Base-by-base conservation (phyloP, 495 filamentous ascomycete species). In the Platismatia glauca region DNA sequence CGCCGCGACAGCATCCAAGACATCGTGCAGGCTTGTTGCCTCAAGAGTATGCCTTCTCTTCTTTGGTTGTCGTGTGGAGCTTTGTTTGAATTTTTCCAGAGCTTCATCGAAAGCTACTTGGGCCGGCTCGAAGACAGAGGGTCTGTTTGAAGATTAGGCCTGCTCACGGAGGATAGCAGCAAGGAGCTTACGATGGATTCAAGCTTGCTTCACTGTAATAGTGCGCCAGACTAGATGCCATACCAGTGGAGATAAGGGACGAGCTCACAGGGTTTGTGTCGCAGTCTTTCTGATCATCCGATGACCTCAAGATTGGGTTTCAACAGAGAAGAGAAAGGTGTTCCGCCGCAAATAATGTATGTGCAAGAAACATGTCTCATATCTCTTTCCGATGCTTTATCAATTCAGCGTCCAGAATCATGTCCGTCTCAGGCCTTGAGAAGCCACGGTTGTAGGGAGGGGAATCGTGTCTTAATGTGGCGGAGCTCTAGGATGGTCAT, bases 11-110 rank as follows among this genome's bases (percentile, higher is more conserved):
- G 41, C 43, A 16, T 46, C 31, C 24, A 41, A 20, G 13, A 63
- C 61, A 20, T 63, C 46, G 20, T 58, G 53, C 31, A 63, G 20
- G 38, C 24, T 33, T 29, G 55, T 27, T 24, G 52, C 55, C 12
- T 63, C 24, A 12, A 27, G 52, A 50, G 12, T 44, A 34, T 22
- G 7, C 44, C 12, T 13, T 11, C 18, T 27, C 27, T 59, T 59
- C 8, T n/a, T 38, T 7, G n/a, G 11, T 11, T 59, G 38, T 7
- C 24, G n/a, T 16, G 57, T 46, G 24, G 44, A 31, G n/a, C 6
- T 46, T 16, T 16, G 44, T 15, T n/a, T 59, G 46, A 59, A 46
- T 7, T 6, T 29, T 34, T 46, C 44, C 12, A 44, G 20, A 44
- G 22, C 57, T 20, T 44, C 22, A 16, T 38, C 27, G 52, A 48